phyloP scores from a whole-genome alignment of 2,329 filamentous ascomycete genomes.

The Ophiostoma himal-ulmi region DNA sequence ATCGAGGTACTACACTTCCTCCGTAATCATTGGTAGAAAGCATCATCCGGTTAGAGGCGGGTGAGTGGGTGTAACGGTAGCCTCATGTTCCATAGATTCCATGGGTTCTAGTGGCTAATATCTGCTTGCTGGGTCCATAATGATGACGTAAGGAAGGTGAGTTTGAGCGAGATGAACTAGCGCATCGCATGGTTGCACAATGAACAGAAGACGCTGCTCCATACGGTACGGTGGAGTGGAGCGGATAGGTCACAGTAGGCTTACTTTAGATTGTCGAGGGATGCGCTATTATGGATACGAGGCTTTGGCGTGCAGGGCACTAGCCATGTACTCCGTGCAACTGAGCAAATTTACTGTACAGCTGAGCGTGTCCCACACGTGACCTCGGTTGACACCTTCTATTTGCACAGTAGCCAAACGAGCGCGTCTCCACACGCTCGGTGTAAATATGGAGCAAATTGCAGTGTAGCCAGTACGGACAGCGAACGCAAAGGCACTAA shows the following conservation, averaged over 20 bases:
- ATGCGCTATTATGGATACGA: background rate
- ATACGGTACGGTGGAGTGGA: background rate
- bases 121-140: background rate
- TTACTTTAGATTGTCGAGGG: background rate
- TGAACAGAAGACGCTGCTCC: background rate
- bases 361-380: background rate
- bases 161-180: background rate
- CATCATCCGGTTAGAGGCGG: background rate
- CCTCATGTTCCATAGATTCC: background rate
- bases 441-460: background rate
- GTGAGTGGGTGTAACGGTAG: background rate
- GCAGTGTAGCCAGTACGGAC: background rate
- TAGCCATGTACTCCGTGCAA: background rate
- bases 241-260: too few relatives aligned
- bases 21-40: background rate
- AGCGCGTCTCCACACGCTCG: background rate
- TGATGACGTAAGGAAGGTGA: slow-evolving; percentile 4
- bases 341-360: background rate
- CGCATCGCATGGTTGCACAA: too few relatives aligned
- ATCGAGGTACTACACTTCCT: background rate
- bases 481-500: background rate
- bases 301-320: background rate
- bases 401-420: slow-evolving; percentile 5
- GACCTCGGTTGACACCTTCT: background rate
- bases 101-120: background rate